A percentile compares a stretch with the other conserved stretches of the same genome.
These are phyloP conservation scores for Penicillium janthinellum DNA, from an alignment of 2,329 filamentous ascomycete species.

Conservation along the genomic window DNA sequence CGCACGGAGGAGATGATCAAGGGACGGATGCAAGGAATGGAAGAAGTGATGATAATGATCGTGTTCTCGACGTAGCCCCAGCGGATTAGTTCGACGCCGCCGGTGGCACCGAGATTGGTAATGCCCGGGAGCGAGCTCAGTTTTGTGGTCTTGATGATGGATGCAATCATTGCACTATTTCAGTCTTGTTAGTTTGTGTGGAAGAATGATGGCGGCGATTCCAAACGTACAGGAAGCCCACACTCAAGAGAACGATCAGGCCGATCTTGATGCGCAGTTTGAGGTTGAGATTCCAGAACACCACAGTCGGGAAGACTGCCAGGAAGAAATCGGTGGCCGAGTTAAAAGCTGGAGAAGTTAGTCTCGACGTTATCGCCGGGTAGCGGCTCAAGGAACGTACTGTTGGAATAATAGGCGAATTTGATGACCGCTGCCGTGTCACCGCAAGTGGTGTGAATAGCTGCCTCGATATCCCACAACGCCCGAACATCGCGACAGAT, in stretches of 20 bases:
- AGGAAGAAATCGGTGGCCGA: constrained; percentile 33
- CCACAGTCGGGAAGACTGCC: constrained; percentile 31
- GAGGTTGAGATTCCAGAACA: constrained; percentile 36
- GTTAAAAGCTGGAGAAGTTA: constrained; percentile 25
- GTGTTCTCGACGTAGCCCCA: constrained; percentile 35
- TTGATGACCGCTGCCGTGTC: constrained; percentile 23
- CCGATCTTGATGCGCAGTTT: constrained; percentile 33
- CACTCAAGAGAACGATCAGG: constrained; percentile 30
- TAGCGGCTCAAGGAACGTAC: constrained; percentile 12
- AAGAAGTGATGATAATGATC: constrained; percentile 36
- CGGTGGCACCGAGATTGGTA: constrained; percentile 29
- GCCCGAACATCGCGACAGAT: constrained; percentile 29
- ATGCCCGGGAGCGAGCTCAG: constrained; percentile 28
- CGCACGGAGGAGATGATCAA: constrained; percentile 34
- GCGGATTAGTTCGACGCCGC: constrained; percentile 31
- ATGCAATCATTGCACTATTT: constrained; percentile 33
- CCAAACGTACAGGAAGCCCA: constrained; percentile 31
- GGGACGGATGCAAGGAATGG: constrained; percentile 34
- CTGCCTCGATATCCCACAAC: constrained; percentile 26
- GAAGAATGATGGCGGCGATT: neutral
- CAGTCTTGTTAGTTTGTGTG: neutral
- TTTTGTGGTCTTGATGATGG: constrained; percentile 36
- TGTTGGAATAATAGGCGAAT: constrained; percentile 35
- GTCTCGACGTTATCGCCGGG: too few species aligned
- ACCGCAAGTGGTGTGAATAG: constrained; percentile 29